Evolutionary conservation across 768 basidiomycete species (phyloP).

Genomic region (Suillus brevipes): DNA sequence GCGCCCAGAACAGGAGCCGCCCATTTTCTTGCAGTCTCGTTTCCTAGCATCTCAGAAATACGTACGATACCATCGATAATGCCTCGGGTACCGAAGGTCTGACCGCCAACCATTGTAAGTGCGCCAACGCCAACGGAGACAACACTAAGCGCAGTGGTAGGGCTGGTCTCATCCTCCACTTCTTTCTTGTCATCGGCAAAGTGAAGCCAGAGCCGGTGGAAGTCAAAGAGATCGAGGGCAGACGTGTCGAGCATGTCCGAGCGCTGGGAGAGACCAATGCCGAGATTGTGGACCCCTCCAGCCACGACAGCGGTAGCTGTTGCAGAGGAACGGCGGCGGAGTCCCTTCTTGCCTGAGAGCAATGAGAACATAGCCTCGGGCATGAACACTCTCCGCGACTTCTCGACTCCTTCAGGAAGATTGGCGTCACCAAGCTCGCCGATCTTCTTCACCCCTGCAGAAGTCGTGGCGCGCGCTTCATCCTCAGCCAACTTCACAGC

Average conservation of each 20-base stretch:
- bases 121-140: conserved; percentile 82
- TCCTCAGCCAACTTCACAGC: conserved; percentile 81
- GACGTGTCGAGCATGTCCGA: conserved; percentile 77
- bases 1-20: conserved; percentile 83
- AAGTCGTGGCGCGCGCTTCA: conserved; percentile 72
- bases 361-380: conserved; percentile 96
- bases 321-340: conserved; percentile 36
- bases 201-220: conserved; percentile 73
- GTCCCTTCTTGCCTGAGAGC: conserved; percentile 43
- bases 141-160: conserved; percentile 66
- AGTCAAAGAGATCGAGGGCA: conserved; percentile 83
- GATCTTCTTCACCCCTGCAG: conserved; percentile 64
- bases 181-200: conserved; percentile 53
- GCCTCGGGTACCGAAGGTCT: conserved; percentile 71
- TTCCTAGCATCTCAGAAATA: conserved; percentile 74
- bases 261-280: conserved; percentile 78
- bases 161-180: conserved; percentile 38
- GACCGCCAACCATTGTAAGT: conserved; percentile 86
- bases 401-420: conserved; percentile 80
- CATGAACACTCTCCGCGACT: conserved; percentile 82
- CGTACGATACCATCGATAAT: conserved; percentile 79
- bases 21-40: conserved; percentile 83
- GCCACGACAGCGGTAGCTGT: conserved; percentile 60
- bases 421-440: conserved; percentile 69
- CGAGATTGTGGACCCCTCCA: conserved; percentile 77